A percentile compares a stretch with the other conserved stretches of the same genome.
Evolutionary conservation across 2,329 filamentous ascomycete genomes (phyloP).

Genomic region (Cercospora janseana): DNA sequence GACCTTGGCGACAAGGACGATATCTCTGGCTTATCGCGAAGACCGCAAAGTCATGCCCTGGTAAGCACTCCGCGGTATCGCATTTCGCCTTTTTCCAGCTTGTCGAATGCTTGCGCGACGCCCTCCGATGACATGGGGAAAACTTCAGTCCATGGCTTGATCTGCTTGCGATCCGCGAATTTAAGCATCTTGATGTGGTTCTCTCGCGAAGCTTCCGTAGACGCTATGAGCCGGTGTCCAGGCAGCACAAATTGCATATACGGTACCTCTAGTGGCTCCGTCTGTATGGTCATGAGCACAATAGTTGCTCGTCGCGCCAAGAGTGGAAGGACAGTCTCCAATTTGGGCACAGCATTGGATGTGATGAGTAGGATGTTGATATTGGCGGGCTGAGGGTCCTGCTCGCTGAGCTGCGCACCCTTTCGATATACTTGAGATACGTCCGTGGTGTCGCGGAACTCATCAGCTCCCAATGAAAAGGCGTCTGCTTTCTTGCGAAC

Average conservation of each 20-base stretch:
- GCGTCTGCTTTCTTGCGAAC: constrained; percentile 31
- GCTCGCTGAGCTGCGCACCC: not conserved
- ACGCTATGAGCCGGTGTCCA: constrained; percentile 36
- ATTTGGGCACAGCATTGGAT: constrained; percentile 33
- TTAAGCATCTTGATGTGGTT: constrained; percentile 44
- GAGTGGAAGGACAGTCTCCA: constrained; percentile 30
- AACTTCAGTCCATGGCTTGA: constrained; percentile 47
- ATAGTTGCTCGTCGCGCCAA: constrained; percentile 36
- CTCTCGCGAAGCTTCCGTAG: constrained; percentile 35
- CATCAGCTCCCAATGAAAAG: constrained; percentile 35
- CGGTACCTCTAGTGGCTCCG: constrained; percentile 32
- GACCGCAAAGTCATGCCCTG: not conserved
- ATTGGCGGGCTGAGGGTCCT: constrained; percentile 17
- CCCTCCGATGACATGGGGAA: constrained; percentile 45
- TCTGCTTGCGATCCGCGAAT: constrained; percentile 43
- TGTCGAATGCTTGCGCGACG: constrained; percentile 43
- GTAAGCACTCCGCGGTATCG: constrained; percentile 46
- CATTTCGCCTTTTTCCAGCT: constrained; percentile 45
- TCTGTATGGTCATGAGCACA: constrained; percentile 39
- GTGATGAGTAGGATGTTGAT: constrained; percentile 36
- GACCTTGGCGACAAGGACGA: too few relatives aligned
- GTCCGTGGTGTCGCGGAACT: constrained; percentile 21
- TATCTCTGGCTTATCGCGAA: too few relatives aligned
- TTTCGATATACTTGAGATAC: not conserved
- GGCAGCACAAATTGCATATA: constrained; percentile 39